These are phyloP conservation scores for Aspergillus cavernicola DNA, from an alignment of 495 filamentous ascomycete species.

Conservation along the genomic window DNA sequence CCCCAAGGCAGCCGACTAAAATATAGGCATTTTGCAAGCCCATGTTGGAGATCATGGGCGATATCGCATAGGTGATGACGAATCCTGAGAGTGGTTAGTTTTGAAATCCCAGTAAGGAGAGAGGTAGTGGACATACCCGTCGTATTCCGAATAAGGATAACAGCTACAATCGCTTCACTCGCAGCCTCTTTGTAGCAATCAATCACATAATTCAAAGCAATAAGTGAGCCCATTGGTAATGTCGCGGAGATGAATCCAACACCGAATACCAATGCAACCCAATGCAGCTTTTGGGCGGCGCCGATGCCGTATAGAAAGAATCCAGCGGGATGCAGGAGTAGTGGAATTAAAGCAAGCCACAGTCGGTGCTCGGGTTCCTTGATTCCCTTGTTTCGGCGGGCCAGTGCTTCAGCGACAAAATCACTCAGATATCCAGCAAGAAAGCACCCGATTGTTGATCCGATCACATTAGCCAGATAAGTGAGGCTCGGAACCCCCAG, in stretches of 20 bases:
- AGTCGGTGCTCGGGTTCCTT: not conserved
- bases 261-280: slow-evolving; percentile 23
- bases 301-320: not conserved
- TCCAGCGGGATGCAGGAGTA: not conserved
- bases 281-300: slow-evolving; percentile 14
- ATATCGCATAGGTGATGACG: not conserved
- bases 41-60: not conserved
- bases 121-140: slow-evolving; percentile 31
- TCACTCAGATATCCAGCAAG: not conserved
- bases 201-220: slow-evolving; percentile 23
- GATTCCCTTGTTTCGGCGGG: not conserved
- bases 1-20: not conserved
- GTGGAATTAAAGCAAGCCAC: not conserved
- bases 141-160: slow-evolving; percentile 55
- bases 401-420: not conserved
- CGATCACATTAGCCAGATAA: not conserved
- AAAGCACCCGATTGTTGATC: not conserved
- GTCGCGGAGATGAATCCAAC: slow-evolving; percentile 15
- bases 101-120: not conserved
- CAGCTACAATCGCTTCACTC: slow-evolving; percentile 52
- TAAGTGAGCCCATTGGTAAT: slow-evolving; percentile 11
- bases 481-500: not conserved
- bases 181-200: slow-evolving; percentile 39
- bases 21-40: not conserved
- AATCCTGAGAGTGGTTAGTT: slow-evolving; percentile 1